Conservation (phyloP, 257 asterid species). For the Solanum phureja region DNA sequence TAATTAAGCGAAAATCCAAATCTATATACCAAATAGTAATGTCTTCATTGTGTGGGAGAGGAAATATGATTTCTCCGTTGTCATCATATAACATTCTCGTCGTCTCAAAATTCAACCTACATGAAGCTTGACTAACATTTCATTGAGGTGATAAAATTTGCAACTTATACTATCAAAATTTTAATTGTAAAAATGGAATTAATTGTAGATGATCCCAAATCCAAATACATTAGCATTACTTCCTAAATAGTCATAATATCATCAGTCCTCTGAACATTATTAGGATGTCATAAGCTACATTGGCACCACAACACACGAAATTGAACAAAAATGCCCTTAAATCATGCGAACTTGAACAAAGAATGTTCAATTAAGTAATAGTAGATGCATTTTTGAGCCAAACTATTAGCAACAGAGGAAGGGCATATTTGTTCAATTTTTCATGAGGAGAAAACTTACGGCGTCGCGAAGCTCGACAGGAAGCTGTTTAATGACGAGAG, state of each 20-base stretch:
- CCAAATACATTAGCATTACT: background rate
- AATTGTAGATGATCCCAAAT: background rate
- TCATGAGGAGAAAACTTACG: slow-evolving; percentile 24
- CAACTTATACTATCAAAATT: background rate
- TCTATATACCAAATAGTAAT: background rate
- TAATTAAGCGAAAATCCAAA: background rate
- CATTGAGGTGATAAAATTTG: background rate
- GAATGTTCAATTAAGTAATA: background rate
- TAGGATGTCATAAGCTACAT: background rate
- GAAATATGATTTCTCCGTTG: background rate
- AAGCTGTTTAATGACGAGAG: slow-evolving; percentile 86
- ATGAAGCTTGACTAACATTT: background rate
- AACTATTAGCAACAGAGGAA: background rate
- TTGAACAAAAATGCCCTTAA: background rate
- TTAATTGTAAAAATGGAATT: background rate
- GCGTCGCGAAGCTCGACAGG: slow-evolving; percentile 91
- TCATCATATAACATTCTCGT: background rate
- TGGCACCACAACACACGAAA: background rate
- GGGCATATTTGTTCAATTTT: background rate
- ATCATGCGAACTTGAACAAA: background rate
- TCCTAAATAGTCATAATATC: background rate
- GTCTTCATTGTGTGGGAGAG: background rate
- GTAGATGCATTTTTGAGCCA: background rate
- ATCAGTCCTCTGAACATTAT: background rate
- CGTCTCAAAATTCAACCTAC: background rate